Evolutionary conservation across 2,329 filamentous ascomycete species (phyloP).

Genomic region (Penicillium olsonii): DNA sequence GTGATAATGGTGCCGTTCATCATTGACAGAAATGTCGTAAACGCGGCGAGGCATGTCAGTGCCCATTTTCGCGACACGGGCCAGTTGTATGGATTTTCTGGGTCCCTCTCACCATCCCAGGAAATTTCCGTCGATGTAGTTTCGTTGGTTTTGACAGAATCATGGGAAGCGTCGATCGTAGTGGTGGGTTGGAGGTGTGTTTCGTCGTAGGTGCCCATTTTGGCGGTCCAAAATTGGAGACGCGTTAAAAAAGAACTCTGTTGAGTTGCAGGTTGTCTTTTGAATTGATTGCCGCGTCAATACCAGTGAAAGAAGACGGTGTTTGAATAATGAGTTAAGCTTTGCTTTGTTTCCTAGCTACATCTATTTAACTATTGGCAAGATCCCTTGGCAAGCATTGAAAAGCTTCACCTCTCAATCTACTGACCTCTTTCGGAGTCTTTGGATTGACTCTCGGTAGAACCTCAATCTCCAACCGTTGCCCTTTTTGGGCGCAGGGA

Average conservation of each 20-base stretch:
- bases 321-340: not conserved
- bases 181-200: not conserved
- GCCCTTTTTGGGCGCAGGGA: not conserved
- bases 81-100: conserved; percentile 38
- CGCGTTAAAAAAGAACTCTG: too few species aligned
- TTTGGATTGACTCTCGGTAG: too few species aligned
- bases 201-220: not conserved
- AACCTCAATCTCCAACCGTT: not conserved
- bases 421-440: not conserved
- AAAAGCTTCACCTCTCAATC: not conserved
- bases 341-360: not conserved
- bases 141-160: not conserved
- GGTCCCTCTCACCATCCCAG: conserved; percentile 19
- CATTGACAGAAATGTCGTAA: conserved; percentile 27
- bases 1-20: conserved; percentile 39
- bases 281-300: too few species aligned
- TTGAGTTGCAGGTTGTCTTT: too few species aligned
- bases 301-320: too few species aligned
- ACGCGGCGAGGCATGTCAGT: conserved; percentile 22
- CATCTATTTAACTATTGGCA: not conserved
- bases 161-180: not conserved
- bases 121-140: not conserved
- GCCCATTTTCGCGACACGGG: conserved; percentile 33
- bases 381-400: not conserved
- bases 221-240: not conserved